phyloP scores from a whole-genome alignment of 2,329 filamentous ascomycete genomes.

The Fusarium tricinctum region DNA sequence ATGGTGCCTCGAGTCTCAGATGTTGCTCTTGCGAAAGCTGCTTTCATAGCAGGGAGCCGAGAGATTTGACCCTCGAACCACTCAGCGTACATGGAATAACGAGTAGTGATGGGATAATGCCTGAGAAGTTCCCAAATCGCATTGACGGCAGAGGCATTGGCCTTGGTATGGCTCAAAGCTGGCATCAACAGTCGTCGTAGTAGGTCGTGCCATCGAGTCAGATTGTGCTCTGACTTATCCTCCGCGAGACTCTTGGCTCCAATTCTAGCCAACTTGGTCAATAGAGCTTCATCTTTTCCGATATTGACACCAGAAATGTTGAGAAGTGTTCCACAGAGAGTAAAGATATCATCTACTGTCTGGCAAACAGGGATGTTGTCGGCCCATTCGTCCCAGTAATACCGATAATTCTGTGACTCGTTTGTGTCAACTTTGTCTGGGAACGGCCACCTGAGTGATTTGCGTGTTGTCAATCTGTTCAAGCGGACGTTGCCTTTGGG shows the following conservation, averaged over 20 bases:
- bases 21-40: conserved; percentile 81
- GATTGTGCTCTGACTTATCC: conserved; percentile 79
- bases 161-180: conserved; percentile 85
- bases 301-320: conserved; percentile 91
- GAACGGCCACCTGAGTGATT: conserved; percentile 84
- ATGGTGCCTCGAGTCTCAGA: conserved; percentile 87
- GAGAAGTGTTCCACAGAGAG: conserved; percentile 84
- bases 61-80: conserved; percentile 89
- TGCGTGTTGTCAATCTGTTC: conserved; percentile 70
- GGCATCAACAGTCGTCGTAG: conserved; percentile 88
- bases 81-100: conserved; percentile 92
- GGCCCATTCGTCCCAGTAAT: conserved; percentile 98
- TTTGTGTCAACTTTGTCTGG: conserved; percentile 82
- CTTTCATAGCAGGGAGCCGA: conserved; percentile 80
- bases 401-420: conserved; percentile 85
- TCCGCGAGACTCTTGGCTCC: conserved; percentile 80
- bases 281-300: conserved; percentile 81
- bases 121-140: conserved; percentile 88
- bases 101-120: conserved; percentile 79
- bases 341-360: conserved; percentile 89
- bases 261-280: conserved; percentile 88
- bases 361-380: conserved; percentile 95
- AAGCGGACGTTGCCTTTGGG: conserved; percentile 78
- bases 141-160: conserved; percentile 86
- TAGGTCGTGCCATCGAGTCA: conserved; percentile 85